phyloP scores from a whole-genome alignment of 2,329 filamentous ascomycete genomes.

The Pyrenochaeta sp. region DNA sequence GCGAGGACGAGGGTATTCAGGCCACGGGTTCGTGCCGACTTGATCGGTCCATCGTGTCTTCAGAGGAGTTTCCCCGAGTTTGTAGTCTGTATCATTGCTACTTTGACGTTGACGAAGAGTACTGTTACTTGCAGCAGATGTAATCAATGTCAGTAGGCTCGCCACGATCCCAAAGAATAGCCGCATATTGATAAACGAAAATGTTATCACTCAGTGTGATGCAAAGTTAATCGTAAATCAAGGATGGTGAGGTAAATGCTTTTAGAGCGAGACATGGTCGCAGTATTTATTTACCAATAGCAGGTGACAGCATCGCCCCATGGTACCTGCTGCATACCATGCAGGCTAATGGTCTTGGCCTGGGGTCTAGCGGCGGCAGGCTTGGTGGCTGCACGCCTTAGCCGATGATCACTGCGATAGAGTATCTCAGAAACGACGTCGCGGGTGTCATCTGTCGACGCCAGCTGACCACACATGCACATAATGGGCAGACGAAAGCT shows the following conservation, averaged over 20 bases:
- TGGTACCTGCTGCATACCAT: constrained; percentile 17
- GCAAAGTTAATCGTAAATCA: constrained; percentile 1
- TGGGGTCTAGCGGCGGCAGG: constrained; percentile 34
- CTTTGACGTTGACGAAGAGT: constrained; percentile 26
- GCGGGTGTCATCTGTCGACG: constrained; percentile 11
- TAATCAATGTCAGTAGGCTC: constrained; percentile 16
- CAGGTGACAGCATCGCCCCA: constrained; percentile 22
- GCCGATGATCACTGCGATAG: constrained; percentile 31
- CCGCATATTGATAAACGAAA: constrained; percentile 25
- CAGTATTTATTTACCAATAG: constrained; percentile 31
- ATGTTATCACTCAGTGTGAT: neutral
- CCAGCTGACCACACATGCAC: constrained; percentile 18
- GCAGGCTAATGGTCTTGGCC: constrained; percentile 29
- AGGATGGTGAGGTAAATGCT: neutral
- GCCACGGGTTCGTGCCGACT: constrained; percentile 64
- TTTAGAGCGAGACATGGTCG: constrained; percentile 1
- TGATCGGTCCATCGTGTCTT: constrained; percentile 61
- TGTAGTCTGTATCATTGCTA: constrained; percentile 47
- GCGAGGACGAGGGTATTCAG: constrained; percentile 66
- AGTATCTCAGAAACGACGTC: constrained; percentile 3
- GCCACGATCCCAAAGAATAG: constrained; percentile 19
- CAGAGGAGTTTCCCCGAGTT: constrained; percentile 36
- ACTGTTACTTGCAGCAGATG: constrained; percentile 17
- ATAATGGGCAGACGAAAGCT: constrained; percentile 3
- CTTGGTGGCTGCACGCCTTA: constrained; percentile 32